Conservation (phyloP, 1,284 basidiomycete species). For the Lentinula novae-zelandiae region DNA sequence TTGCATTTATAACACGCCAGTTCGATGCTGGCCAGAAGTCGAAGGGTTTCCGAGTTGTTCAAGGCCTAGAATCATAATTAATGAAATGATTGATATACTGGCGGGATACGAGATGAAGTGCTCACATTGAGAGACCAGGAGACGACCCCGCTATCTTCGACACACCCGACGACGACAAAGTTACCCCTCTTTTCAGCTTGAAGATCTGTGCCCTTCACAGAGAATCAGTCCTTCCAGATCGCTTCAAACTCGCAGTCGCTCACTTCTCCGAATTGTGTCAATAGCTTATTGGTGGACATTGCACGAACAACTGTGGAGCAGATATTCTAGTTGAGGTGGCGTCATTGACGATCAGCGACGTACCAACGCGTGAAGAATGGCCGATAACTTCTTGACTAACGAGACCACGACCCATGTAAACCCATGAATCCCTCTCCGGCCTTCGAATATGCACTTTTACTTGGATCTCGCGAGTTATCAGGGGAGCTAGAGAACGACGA, state of each 20-base stretch:
- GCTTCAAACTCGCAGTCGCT: constrained; percentile 15
- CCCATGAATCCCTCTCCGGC: constrained; percentile 76
- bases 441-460: constrained; percentile 81
- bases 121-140: constrained; percentile 82
- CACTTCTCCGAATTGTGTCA: constrained; percentile 71
- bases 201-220: constrained; percentile 55
- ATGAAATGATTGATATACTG: background rate
- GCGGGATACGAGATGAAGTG: constrained; percentile 5
- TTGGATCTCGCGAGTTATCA: constrained; percentile 51
- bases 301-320: constrained; percentile 58
- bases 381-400: constrained; percentile 69
- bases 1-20: constrained; percentile 75
- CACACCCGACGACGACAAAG: constrained; percentile 74
- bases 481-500: constrained; percentile 17
- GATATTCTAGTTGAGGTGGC: constrained; percentile 13
- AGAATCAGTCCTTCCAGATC: background rate
- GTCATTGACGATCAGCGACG: constrained; percentile 24
- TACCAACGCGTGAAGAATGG: constrained; percentile 74
- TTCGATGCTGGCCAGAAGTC: constrained; percentile 74
- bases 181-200: constrained; percentile 82
- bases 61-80: constrained; percentile 46
- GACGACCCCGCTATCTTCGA: constrained; percentile 65
- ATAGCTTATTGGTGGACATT: constrained; percentile 58
- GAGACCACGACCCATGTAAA: constrained; percentile 70
- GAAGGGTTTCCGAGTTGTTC: constrained; percentile 76